Evolutionary conservation across 139 green algal genomes (phyloP).

Genomic region (Chlamydomonas sp.): DNA sequence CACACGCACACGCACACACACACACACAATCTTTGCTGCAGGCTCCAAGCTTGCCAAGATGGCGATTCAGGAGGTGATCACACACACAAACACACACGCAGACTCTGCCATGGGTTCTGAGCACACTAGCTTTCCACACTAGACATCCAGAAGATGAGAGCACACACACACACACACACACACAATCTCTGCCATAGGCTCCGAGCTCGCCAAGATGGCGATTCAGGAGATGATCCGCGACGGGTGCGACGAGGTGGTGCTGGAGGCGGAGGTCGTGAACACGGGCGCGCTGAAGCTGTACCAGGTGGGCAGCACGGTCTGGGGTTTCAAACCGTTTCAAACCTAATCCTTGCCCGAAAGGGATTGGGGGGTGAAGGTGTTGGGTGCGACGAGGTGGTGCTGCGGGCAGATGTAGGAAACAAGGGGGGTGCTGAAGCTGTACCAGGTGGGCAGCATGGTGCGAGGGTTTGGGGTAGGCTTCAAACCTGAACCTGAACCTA

Average conservation of each 20-base stretch:
- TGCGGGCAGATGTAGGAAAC: constrained; percentile 97
- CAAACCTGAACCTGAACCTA: too few species aligned
- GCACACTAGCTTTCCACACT: neutral
- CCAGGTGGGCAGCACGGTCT: too few species aligned
- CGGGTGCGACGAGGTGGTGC: constrained; percentile 74
- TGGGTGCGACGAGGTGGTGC: constrained; percentile 77
- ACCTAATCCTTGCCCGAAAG: too few species aligned
- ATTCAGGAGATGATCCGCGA: constrained; percentile 63
- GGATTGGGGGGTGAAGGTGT: too few species aligned
- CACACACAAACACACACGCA: too few species aligned
- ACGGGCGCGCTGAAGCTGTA: constrained; percentile 86
- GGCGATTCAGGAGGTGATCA: too few species aligned
- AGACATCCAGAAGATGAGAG: neutral
- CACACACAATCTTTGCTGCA: constrained; percentile 1
- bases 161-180: neutral
- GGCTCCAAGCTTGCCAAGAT: too few species aligned
- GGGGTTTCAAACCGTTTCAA: too few species aligned
- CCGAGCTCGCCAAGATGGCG: constrained; percentile 54
- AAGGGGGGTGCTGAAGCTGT: constrained; percentile 82
- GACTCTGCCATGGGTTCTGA: neutral
- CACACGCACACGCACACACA: constrained; percentile 4
- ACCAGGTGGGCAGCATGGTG: too few species aligned
- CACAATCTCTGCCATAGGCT: too few species aligned
- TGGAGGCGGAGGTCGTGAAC: constrained; percentile 97
- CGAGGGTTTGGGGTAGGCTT: too few species aligned